Evolutionary conservation across 1,284 basidiomycete genomes (phyloP), one percentile per base, ranked within the genome.

Genomic region (Ceratobasidium sp.): DNA sequence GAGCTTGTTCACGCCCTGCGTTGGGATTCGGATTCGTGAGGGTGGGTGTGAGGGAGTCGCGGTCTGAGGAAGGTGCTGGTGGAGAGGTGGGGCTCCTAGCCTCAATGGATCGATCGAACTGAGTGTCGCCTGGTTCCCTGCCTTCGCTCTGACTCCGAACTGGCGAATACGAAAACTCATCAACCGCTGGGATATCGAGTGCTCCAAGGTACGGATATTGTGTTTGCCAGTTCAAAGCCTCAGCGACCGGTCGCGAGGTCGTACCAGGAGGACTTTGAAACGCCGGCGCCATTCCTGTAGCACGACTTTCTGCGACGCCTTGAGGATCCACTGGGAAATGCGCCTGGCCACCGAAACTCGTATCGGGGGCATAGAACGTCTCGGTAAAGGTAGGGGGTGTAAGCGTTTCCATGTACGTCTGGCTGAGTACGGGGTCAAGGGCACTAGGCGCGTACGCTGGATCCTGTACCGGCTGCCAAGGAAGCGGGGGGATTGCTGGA

Each of bases 181-280:
- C 56, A 47, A 45, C 56, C 45, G 54, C 56, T 51, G 69, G 69
- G 22, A 72, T 57, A 72, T 72, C 69, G 17, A 72, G 69, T 36
- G 69, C 69, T 14, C 69, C 69, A 19, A 72, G 69, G 31, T 72
- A 72, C 22, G 69, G 69, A 33, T 72, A 72, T 56, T 62, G 69
- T 24, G 69, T 56, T 29, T 72, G 56, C 69, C 69, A 72, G 33
- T 60, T 51, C 56, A 41, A 56, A 9, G 69, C 48, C 36, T 57
- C 54, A 33, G 48, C 45, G 24, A 48, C 47, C 41, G 15, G 41
- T n/a, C 56, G 44, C 14, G 41, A 60, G 53, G 22, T 62, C 44
- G 44, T 44, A 22, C 47, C 48, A n/a, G 69, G 47, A 22, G 69
- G 19, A n/a, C 31, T 47, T 31, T 72, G 56, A 27, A 29, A 31